Base-by-base conservation (phyloP, 805 yeast species). In the Kodamaea sagamina region DNA sequence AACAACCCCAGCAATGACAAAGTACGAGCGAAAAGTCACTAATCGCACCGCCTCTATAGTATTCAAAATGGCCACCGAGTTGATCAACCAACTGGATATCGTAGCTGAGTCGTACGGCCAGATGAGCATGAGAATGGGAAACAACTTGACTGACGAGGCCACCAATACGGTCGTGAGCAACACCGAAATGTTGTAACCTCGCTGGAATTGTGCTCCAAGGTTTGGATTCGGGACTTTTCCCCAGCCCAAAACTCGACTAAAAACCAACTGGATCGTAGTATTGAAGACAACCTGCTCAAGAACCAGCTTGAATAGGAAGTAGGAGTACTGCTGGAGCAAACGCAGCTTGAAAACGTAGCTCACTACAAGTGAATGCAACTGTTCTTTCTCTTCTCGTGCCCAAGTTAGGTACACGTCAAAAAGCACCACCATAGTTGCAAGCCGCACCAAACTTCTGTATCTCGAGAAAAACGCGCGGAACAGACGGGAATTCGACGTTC, bases 61-160 rank as follows among this genome's bases (percentile, higher is more conserved):
- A 48, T 79, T 83, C 40, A 84, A 60, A 34, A 75, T 74, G 0
- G 86, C 84, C 3, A 83, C 75, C 51, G 79, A 68, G 46, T 77
- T 77, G 22, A 86, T 84, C 7, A 81, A 66, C 4, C 70, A 67
- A 15, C 81, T 75, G 0, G 85, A 83, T 3, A 84, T 71, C 1
- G 84, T 72, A n/a, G 86, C 78, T 28, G 57, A 57, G 57, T 93
- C 97, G 57, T 93, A 93, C 0, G 96, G 93, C 99, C 99, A 93
- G 26, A 93, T 92, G 24, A 93, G 71, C 90, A 92, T 92, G 25
- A 93, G 72, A 13, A 93, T 84, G 0, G 99, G 99, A 49, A 92
- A 83, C 16, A 92, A 70, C 57, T 86, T 88, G 29, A 92, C 83
- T 0, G 87, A 80, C 34, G 88, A 81, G 0, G 97, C 82, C 4